These are phyloP conservation scores for Diaporthe destruens DNA, from an alignment of 2,329 filamentous ascomycete genomes.

Conservation along the genomic window DNA sequence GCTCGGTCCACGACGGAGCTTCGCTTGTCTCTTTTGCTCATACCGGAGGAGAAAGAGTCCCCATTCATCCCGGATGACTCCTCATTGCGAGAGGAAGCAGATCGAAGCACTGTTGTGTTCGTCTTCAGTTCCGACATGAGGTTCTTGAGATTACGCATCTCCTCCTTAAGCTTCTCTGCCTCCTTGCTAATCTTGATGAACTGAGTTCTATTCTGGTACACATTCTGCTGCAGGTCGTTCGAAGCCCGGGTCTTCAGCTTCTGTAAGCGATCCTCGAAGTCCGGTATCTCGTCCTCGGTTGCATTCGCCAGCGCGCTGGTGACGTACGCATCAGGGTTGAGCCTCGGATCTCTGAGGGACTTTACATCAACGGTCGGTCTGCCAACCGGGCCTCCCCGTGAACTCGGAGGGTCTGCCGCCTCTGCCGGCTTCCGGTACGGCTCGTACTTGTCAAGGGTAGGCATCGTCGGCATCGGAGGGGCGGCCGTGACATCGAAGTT, in stretches of 20 bases:
- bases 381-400: conserved; percentile 57
- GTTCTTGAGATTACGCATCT: conserved; percentile 91
- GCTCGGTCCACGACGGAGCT: conserved; percentile 85
- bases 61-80: conserved; percentile 63
- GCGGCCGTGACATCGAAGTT: conserved; percentile 75
- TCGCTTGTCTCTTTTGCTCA: conserved; percentile 82
- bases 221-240: conserved; percentile 90
- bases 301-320: conserved; percentile 83
- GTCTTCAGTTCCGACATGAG: conserved; percentile 93
- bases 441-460: conserved; percentile 71
- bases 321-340: conserved; percentile 68
- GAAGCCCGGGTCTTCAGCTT: conserved; percentile 83
- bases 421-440: conserved; percentile 51
- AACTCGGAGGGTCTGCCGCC: conserved; percentile 30
- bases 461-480: conserved; percentile 78
- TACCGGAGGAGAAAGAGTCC: conserved; percentile 61
- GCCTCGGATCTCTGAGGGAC: conserved; percentile 81
- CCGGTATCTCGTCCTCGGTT: conserved; percentile 86
- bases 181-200: conserved; percentile 99
- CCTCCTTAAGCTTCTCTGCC: conserved; percentile 95
- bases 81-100: conserved; percentile 66
- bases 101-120: conserved; percentile 76
- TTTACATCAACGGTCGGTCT: conserved; percentile 80
- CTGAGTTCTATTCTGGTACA: conserved; percentile 96
- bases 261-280: conserved; percentile 81